Conservation (phyloP, 1,139 yeast species). For the Zygoascus sp. region DNA sequence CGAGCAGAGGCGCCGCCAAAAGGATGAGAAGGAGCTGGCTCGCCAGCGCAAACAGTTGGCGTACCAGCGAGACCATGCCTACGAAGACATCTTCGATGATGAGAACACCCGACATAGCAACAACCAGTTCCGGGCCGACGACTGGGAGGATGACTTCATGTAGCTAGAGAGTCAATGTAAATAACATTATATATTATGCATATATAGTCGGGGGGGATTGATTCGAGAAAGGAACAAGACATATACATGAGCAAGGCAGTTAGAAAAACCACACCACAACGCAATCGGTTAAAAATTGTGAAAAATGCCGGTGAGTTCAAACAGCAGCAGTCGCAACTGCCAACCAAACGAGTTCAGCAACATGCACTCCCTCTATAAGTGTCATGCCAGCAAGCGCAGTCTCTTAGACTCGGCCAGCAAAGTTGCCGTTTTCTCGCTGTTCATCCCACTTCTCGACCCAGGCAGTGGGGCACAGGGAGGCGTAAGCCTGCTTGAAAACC, state of each 20-base stretch:
- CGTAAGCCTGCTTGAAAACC: slow-evolving; percentile 87
- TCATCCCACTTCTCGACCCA: slow-evolving; percentile 97
- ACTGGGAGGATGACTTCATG: slow-evolving; percentile 68
- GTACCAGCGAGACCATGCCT: slow-evolving; percentile 42
- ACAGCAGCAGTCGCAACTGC: too few species aligned
- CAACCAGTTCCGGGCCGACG: slow-evolving; percentile 53
- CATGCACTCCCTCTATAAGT: background rate
- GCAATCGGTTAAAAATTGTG: too few species aligned
- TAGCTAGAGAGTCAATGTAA: slow-evolving; percentile 23
- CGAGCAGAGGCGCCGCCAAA: slow-evolving; percentile 34
- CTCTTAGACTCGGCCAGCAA: slow-evolving; percentile 45
- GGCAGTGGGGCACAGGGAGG: slow-evolving; percentile 84
- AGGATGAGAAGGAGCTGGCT: slow-evolving; percentile 28
- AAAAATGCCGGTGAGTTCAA: too few species aligned
- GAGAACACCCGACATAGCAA: slow-evolving; percentile 46
- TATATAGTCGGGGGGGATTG: too few species aligned
- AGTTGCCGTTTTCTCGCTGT: slow-evolving; percentile 73
- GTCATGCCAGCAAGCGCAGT: background rate
- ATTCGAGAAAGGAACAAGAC: too few species aligned
- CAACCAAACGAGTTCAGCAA: too few species aligned
- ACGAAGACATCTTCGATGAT: slow-evolving; percentile 54
- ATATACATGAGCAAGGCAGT: too few species aligned
- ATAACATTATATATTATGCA: slow-evolving; percentile 5
- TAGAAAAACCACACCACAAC: background rate
- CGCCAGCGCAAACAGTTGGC: slow-evolving; percentile 33